Evolutionary conservation across 257 asterid genomes (phyloP).

Genomic region (Ilex asprella): DNA sequence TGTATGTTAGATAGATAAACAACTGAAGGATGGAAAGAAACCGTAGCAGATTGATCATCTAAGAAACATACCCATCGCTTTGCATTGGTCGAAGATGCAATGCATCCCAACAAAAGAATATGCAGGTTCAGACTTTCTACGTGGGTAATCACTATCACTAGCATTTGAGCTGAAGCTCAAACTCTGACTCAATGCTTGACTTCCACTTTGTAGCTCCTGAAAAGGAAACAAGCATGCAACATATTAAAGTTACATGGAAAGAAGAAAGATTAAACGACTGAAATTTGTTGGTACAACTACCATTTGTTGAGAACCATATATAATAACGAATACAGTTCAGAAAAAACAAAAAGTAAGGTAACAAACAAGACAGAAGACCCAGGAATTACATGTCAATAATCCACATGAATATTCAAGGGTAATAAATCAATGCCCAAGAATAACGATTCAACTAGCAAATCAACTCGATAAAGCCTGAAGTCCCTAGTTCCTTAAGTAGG

Average conservation of each 20-base stretch:
- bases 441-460: too few species aligned
- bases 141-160: conserved; percentile 62
- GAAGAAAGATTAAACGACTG: conserved; percentile 2
- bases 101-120: conserved; percentile 99
- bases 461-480: too few species aligned
- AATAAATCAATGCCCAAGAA: not conserved
- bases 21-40: conserved; percentile 1
- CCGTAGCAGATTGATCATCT: conserved; percentile 3
- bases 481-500: too few species aligned
- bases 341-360: not conserved
- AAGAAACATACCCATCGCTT: conserved; percentile 79
- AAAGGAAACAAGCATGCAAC: conserved; percentile 13
- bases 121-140: conserved; percentile 77
- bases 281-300: too few species aligned
- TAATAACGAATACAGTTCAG: not conserved
- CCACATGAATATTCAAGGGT: not conserved
- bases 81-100: conserved; percentile 96
- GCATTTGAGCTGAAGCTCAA: conserved; percentile 65
- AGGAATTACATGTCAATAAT: not conserved
- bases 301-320: not conserved
- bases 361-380: not conserved
- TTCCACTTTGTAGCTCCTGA: conserved; percentile 58
- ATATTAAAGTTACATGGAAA: conserved; percentile 8
- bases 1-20: too few species aligned
- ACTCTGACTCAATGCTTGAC: conserved; percentile 60